Base-by-base conservation (phyloP, 2,329 filamentous ascomycete genomes). In the Diplodia scrobiculata region DNA sequence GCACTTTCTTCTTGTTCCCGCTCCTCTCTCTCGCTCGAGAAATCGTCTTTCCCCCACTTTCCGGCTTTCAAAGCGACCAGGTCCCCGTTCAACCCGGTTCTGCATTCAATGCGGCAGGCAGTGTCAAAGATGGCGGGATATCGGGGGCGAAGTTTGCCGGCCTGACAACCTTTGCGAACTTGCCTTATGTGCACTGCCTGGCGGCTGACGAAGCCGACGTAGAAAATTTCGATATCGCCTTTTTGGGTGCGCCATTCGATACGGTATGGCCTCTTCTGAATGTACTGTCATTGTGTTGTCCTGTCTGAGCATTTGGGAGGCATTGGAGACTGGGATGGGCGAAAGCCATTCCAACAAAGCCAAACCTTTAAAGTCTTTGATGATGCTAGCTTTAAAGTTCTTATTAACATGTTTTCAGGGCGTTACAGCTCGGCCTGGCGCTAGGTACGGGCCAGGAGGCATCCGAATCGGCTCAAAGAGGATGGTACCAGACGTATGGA, bases 371-470 rank as follows among this genome's bases (percentile, higher is more conserved):
- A 45, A 45, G 41, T 19, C 7, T n/a, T 19, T 19, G n/a, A 19
- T n/a, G 17, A 7, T 9, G 41, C n/a, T 45, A 45, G 17, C n/a
- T 45, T n/a, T 19, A 7, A 19, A 2, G 7, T 5, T 45, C 7
- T 10, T 45, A 6, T 19, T 19, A 9, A 2, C 41, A n/a, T 19
- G 6, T 45, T 9, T 25, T 34, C 17, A 81, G 79, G 80, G 76
- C 7, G 82, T 84, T 0, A 85, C 83, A 1, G 82, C 78, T 38
- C 75, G 83, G 50, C 83, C 83, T 3, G 84, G 84, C 47, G 79
- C 83, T 36, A 76, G 84, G 36, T 85, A 81, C 69, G 84, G 84
- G 2, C 84, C 84, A 2, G 74, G 74, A 48, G 84, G 83, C 4
- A 84, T 85, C 66, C 78, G 83, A 51, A 75, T 76, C 66, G 83